Conservation (phyloP, 2,329 filamentous ascomycete species). For the Fusarium falciforme region DNA sequence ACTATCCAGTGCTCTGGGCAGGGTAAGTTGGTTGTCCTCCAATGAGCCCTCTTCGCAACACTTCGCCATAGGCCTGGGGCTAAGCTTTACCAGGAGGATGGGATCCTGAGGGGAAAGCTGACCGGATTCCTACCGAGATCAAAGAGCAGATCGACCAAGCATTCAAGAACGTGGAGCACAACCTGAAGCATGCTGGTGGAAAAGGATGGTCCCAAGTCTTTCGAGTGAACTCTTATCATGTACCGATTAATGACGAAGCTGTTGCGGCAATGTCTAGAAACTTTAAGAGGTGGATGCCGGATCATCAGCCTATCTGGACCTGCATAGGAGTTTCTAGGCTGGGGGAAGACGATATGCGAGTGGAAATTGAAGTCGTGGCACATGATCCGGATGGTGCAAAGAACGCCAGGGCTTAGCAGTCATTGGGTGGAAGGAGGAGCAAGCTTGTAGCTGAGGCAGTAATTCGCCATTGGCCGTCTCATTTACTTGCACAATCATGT, state of each 20-base stretch:
- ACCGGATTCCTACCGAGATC: background rate
- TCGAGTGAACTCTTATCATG: background rate
- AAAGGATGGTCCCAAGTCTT: background rate
- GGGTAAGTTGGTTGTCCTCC: background rate
- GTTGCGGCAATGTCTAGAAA: background rate
- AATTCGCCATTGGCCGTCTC: too few relatives aligned
- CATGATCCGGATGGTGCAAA: background rate
- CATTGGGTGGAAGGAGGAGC: too few relatives aligned
- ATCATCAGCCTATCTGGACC: background rate
- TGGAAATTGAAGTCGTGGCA: conserved; percentile 7
- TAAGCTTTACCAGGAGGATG: background rate
- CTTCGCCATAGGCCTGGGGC: background rate
- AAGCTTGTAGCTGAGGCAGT: too few relatives aligned
- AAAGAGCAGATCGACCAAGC: background rate
- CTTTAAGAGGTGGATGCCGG: background rate
- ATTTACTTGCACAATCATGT: too few relatives aligned
- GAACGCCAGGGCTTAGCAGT: too few relatives aligned
- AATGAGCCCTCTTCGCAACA: too few relatives aligned
- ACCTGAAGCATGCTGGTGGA: background rate
- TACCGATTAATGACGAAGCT: background rate
- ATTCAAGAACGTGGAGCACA: background rate
- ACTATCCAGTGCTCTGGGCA: background rate
- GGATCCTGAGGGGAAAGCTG: background rate
- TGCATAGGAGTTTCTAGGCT: background rate
- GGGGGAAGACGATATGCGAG: background rate